Percentiles rank a stretch among this genome's conserved stretches.
Conservation (phyloP, 805 yeast species). For the Kluyveromyces starmeri region DNA sequence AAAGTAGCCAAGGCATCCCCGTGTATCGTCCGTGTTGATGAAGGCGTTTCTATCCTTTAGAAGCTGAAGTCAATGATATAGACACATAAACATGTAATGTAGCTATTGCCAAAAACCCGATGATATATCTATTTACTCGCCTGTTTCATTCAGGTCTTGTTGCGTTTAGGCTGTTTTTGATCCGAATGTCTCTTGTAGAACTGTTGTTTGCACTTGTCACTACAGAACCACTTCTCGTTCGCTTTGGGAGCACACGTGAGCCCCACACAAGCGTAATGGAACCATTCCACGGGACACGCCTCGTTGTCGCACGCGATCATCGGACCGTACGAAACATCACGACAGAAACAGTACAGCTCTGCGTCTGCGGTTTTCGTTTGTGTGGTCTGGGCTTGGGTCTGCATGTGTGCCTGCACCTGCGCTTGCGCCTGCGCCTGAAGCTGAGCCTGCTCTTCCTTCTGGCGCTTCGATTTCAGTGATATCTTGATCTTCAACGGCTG, state of each 20-base stretch:
- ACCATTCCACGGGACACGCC: conserved; percentile 69
- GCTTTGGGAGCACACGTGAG: conserved; percentile 48
- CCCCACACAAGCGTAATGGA: conserved; percentile 72
- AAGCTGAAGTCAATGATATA: too few species aligned
- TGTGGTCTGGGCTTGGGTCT: background rate
- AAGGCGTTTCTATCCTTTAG: too few species aligned
- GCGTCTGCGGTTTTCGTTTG: conserved; percentile 6
- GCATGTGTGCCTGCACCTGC: conserved; percentile 4
- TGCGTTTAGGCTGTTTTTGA: too few species aligned
- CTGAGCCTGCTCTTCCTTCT: conserved; percentile 7
- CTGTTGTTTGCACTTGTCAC: conserved; percentile 30
- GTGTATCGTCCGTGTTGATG: too few species aligned
- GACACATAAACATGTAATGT: too few species aligned
- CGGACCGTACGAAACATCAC: conserved; percentile 46
- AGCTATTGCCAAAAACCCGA: too few species aligned
- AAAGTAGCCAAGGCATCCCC: too few species aligned
- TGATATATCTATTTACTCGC: too few species aligned
- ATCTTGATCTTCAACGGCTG: conserved; percentile 7
- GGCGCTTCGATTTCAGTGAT: conserved; percentile 9
- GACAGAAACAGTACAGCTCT: conserved; percentile 39
- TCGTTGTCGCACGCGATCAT: conserved; percentile 90
- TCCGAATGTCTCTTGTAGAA: too few species aligned
- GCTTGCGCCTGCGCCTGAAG: conserved; percentile 2
- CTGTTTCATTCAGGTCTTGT: too few species aligned
- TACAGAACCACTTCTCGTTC: conserved; percentile 63